A percentile compares a stretch with the other conserved stretches of the same genome.
phyloP scores from a whole-genome alignment of 306 rosid genomes.

The Rosa persica region DNA sequence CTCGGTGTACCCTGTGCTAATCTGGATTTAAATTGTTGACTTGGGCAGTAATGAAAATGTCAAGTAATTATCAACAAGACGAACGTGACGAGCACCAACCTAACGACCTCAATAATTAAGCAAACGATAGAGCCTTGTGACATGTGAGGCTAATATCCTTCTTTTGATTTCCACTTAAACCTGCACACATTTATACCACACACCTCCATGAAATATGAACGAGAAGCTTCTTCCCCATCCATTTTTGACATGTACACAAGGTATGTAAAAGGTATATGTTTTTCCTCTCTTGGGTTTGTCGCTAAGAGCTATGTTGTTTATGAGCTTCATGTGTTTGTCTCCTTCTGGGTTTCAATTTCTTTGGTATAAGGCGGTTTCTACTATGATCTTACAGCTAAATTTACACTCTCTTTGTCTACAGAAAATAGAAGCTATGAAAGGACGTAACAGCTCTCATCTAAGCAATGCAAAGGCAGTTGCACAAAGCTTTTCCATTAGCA shows the following conservation, averaged over 20 bases:
- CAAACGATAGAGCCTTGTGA: constrained; percentile 53
- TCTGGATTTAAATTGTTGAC: constrained; percentile 26
- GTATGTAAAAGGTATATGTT: constrained; percentile 9
- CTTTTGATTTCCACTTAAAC: constrained; percentile 25
- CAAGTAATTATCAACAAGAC: constrained; percentile 49
- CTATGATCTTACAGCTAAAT: constrained; percentile 36
- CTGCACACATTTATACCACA: constrained; percentile 36
- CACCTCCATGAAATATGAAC: constrained; percentile 10
- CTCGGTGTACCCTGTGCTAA: background rate
- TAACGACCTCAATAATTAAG: constrained; percentile 50
- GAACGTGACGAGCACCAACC: constrained; percentile 74
- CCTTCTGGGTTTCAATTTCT: constrained; percentile 17
- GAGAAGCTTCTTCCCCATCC: constrained; percentile 33
- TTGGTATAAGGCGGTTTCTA: constrained; percentile 43
- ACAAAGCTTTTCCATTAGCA: background rate
- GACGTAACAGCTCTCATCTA: background rate
- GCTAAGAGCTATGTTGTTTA: constrained; percentile 25
- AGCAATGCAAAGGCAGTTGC: background rate
- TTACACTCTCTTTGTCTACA: constrained; percentile 4
- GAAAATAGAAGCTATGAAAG: constrained; percentile 10
- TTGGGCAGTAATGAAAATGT: constrained; percentile 28
- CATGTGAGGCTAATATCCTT: constrained; percentile 53
- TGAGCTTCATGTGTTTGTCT: constrained; percentile 33
- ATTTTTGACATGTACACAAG: constrained; percentile 27
- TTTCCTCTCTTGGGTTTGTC: constrained; percentile 50